These are phyloP conservation scores for Penicillium desertorum DNA, from an alignment of 495 filamentous ascomycete genomes.

Conservation along the genomic window DNA sequence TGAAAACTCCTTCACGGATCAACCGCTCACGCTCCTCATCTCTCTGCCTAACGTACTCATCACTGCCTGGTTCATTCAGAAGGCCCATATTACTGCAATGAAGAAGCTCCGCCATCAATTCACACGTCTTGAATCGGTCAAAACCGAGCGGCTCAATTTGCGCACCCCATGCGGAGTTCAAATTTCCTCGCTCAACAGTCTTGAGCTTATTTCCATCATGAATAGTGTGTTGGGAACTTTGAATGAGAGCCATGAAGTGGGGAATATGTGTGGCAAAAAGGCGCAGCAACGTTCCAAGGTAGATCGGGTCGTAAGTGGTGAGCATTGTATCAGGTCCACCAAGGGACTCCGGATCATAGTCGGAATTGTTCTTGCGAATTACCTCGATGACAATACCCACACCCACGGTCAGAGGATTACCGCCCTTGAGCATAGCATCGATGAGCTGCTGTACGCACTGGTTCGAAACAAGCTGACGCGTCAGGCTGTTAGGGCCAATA, in stretches of 20 bases:
- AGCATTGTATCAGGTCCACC: conserved; percentile 73
- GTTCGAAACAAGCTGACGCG: conserved; percentile 90
- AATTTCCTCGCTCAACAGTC: conserved; percentile 58
- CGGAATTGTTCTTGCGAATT: conserved; percentile 98
- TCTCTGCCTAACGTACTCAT: conserved; percentile 77
- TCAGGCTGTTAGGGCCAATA: conserved; percentile 96
- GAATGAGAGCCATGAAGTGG: conserved; percentile 88
- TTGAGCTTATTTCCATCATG: conserved; percentile 59
- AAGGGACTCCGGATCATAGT: conserved; percentile 91
- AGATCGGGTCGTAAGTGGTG: conserved; percentile 89
- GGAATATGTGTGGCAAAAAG: conserved; percentile 90
- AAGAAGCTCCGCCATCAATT: conserved; percentile 95
- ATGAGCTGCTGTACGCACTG: conserved; percentile 80
- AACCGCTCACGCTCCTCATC: conserved; percentile 80
- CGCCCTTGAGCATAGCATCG: conserved; percentile 86
- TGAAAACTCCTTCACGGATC: conserved; percentile 62
- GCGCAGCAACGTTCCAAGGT: conserved; percentile 88
- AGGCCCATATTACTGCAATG: conserved; percentile 99
- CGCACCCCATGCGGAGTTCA: conserved; percentile 83
- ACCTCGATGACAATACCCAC: conserved; percentile 98
- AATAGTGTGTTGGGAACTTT: conserved; percentile 61
- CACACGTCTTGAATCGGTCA: conserved; percentile 98
- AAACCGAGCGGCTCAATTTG: conserved; percentile 95
- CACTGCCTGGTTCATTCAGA: conserved; percentile 88
- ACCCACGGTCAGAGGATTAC: conserved; percentile 92